Evolutionary conservation across 352 stramenopile species (phyloP).

Genomic region (Phytophthora cryptogea): DNA sequence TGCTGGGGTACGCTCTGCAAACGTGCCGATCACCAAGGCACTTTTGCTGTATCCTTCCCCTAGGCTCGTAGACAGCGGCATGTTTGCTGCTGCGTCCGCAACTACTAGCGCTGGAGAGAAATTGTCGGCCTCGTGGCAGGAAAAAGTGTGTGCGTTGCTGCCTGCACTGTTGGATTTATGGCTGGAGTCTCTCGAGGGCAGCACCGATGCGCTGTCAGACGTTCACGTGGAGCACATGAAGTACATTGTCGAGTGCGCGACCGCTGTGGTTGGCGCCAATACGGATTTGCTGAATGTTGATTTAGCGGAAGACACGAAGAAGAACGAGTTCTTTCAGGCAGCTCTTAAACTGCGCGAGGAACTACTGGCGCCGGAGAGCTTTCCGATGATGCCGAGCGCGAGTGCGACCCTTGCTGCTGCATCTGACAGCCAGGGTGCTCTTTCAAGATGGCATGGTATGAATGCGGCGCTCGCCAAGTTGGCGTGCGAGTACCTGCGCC

Average conservation of each 20-base stretch:
- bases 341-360: constrained; percentile 62
- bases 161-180: constrained; percentile 71
- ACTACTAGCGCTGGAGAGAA: constrained; percentile 25
- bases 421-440: constrained; percentile 40
- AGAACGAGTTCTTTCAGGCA: constrained; percentile 32
- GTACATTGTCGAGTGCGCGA: constrained; percentile 74
- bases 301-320: constrained; percentile 22
- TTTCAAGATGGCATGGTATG: constrained; percentile 74
- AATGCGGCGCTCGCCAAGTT: constrained; percentile 75
- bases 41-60: constrained; percentile 61
- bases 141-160: constrained; percentile 66
- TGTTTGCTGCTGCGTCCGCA: constrained; percentile 27
- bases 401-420: constrained; percentile 45
- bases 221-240: constrained; percentile 76
- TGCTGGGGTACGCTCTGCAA: constrained; percentile 13
- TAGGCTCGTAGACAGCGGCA: constrained; percentile 34
- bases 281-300: constrained; percentile 22
- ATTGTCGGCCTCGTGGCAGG: constrained; percentile 61
- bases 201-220: constrained; percentile 59
- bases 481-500: constrained; percentile 55
- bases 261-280: constrained; percentile 63
- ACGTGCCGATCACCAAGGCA: constrained; percentile 37
- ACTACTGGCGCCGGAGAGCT: constrained; percentile 49
- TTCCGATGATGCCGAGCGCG: constrained; percentile 62
- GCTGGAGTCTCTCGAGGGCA: constrained; percentile 71